A percentile compares a stretch with the other conserved stretches of the same genome.
Evolutionary conservation across 352 stramenopile species (phyloP).

Genomic region (Globisporangium cystogenes): DNA sequence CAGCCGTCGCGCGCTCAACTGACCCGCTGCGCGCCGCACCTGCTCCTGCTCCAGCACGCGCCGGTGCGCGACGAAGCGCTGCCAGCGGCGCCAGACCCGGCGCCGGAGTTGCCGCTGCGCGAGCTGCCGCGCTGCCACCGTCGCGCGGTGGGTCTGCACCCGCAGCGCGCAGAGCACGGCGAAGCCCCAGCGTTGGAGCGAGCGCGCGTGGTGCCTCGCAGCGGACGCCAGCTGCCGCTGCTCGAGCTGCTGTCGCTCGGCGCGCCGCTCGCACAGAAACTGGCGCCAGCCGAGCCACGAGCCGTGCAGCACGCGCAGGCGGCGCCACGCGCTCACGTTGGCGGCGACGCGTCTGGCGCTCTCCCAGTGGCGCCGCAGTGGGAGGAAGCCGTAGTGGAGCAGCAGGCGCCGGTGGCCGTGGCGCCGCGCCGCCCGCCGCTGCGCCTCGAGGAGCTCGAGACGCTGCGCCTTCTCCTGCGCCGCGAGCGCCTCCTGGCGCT

Average conservation of each 20-base stretch:
- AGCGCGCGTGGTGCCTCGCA: constrained; percentile 13
- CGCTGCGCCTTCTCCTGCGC: constrained; percentile 27
- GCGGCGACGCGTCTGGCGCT: constrained; percentile 20
- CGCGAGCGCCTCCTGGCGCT: constrained; percentile 22
- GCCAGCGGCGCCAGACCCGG: constrained; percentile 21
- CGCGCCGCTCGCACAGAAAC: constrained; percentile 20
- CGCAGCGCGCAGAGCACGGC: constrained; percentile 13
- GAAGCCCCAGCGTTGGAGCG: constrained; percentile 15
- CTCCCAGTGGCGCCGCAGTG: constrained; percentile 30
- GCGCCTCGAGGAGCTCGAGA: constrained; percentile 22
- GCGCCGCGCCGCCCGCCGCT: constrained; percentile 18
- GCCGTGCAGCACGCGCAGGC: constrained; percentile 29
- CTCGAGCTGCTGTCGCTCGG: constrained; percentile 18
- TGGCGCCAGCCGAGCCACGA: constrained; percentile 35
- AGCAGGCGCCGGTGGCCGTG: constrained; percentile 37
- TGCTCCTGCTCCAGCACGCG: constrained; percentile 11
- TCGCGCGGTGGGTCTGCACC: constrained; percentile 13
- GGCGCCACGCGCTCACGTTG: constrained; percentile 36
- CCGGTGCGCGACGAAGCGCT: constrained; percentile 10
- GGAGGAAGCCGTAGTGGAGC: constrained; percentile 41
- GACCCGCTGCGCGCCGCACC: constrained; percentile 3
- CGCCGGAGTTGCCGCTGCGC: constrained; percentile 25
- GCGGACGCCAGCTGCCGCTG: constrained; percentile 18
- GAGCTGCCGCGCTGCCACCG: constrained; percentile 25
- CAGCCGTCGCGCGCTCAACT: constrained; percentile 15